Evolutionary conservation across 192 early-diverging fungal genomes (phyloP), one percentile per base, ranked within the genome.

Genomic region (Coemansia sp.): DNA sequence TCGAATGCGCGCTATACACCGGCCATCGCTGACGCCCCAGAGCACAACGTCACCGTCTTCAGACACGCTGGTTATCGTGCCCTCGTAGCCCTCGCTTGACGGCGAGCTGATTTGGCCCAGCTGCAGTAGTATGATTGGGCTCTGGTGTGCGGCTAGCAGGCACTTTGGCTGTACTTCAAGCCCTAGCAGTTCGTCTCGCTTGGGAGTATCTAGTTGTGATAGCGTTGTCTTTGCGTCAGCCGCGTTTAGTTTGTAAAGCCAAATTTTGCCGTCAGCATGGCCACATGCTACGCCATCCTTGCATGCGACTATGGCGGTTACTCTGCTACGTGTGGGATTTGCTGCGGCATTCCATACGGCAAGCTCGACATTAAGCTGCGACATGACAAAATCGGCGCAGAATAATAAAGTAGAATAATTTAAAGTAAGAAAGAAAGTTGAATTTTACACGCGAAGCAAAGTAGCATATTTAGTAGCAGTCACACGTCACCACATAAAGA

Each of bases 301-400:
- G 30, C 52, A 64, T 35, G 63, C 72, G 0, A 70, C 59, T 3
- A 65, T 55, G n/a, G 72, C 72, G 4, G 80, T 78, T 11, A 70
- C 75, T 29, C 38, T 67, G n/a, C 68, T 64, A 12, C 37, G 40
- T 5, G 81, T 78, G 9, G 75, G 75, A 52, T 82, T 65, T 27
- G 68, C 74, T 20, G 74, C 59, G 38, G 62, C 74, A 73, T 76
- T 82, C 80, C 80, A 82, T 4, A 68, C 71, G 8, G 64, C 73
- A 13, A 82, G 71, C 39, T 62, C 47, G 27, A 73, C 29, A 55
- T 73, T 52, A 27, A 82, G 52, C 64, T 65, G 71, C 35, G 76
- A 73, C 67, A 73, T 71, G 50, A 30, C 20, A 16, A 29, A 50
- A 47, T 49, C 20, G 10, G 45, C 20, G 18, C 24, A 52, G 1